phyloP scores from a whole-genome alignment of 345 rosid genomes.

The Streptanthus diversifolius region DNA sequence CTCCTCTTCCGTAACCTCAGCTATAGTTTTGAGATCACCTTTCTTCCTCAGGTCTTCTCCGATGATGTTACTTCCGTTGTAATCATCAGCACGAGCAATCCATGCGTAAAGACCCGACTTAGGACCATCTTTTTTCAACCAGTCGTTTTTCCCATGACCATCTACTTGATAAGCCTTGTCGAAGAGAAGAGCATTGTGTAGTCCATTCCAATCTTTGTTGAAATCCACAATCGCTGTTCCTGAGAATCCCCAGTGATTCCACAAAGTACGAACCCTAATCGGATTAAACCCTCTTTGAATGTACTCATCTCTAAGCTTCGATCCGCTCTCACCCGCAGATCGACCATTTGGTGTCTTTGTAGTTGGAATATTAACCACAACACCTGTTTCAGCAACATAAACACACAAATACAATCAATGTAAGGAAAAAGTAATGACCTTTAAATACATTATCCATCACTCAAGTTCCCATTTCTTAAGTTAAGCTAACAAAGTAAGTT shows the following conservation, averaged over 20 bases:
- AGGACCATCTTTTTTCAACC: conserved; percentile 40
- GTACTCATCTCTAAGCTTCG: conserved; percentile 85
- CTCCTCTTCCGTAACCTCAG: conserved; percentile 81
- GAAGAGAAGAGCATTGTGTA: conserved; percentile 73
- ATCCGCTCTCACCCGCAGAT: conserved; percentile 76
- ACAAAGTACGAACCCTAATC: conserved; percentile 68
- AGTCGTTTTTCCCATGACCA: conserved; percentile 68
- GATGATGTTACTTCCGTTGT: conserved; percentile 51
- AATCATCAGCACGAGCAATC: conserved; percentile 89
- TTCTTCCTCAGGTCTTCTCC: conserved; percentile 72
- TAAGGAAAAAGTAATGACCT: background rate
- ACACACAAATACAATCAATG: background rate
- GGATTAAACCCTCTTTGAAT: conserved; percentile 83
- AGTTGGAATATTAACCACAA: conserved; percentile 82
- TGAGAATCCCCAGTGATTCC: conserved; percentile 81
- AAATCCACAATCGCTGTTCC: conserved; percentile 87
- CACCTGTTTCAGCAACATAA: conserved; percentile 35
- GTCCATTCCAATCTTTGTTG: conserved; percentile 82
- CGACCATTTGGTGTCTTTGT: conserved; percentile 57
- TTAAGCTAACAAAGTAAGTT: background rate
- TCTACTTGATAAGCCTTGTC: conserved; percentile 86
- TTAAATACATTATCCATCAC: background rate
- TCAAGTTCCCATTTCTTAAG: background rate
- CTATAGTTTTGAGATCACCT: conserved; percentile 71
- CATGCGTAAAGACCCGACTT: conserved; percentile 78